Evolutionary conservation across 2,329 filamentous ascomycete genomes (phyloP).

Genomic region (Botryotinia calthae): DNA sequence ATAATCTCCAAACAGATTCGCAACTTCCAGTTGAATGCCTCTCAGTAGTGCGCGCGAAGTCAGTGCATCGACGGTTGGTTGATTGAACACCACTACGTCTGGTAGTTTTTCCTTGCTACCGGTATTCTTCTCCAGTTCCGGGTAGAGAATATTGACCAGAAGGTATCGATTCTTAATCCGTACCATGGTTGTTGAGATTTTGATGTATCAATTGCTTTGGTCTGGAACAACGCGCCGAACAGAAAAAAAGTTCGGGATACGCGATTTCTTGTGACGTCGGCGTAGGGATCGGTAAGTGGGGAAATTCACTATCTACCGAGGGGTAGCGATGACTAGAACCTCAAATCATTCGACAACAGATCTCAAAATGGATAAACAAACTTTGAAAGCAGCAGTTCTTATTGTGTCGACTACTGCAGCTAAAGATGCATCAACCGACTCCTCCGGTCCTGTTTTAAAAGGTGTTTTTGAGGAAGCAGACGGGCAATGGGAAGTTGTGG

Average conservation of each 20-base stretch:
- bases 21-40: constrained; percentile 67
- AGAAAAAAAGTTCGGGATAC: constrained; percentile 19
- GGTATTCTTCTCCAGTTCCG: constrained; percentile 46
- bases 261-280: constrained; percentile 21
- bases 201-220: not conserved
- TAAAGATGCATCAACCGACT: constrained; percentile 74
- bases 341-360: not conserved
- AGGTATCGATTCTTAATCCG: constrained; percentile 95
- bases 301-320: not conserved
- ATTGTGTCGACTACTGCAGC: constrained; percentile 89
- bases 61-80: constrained; percentile 72
- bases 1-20: constrained; percentile 81
- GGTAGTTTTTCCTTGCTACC: constrained; percentile 45
- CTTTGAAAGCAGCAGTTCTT: constrained; percentile 73
- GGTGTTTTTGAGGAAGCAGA: constrained; percentile 68
- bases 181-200: constrained; percentile 62
- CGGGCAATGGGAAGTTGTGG: constrained; percentile 67
- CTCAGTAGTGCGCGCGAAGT: constrained; percentile 63
- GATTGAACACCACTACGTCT: constrained; percentile 69
- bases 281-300: constrained; percentile 6
- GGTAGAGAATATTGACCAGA: constrained; percentile 90
- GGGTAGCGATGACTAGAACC: constrained; percentile 3
- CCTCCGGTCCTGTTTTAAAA: constrained; percentile 63
- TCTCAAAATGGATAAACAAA: constrained; percentile 41
- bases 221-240: constrained; percentile 5